phyloP scores from a whole-genome alignment of 805 yeast genomes.

The Ogataea henricii region DNA sequence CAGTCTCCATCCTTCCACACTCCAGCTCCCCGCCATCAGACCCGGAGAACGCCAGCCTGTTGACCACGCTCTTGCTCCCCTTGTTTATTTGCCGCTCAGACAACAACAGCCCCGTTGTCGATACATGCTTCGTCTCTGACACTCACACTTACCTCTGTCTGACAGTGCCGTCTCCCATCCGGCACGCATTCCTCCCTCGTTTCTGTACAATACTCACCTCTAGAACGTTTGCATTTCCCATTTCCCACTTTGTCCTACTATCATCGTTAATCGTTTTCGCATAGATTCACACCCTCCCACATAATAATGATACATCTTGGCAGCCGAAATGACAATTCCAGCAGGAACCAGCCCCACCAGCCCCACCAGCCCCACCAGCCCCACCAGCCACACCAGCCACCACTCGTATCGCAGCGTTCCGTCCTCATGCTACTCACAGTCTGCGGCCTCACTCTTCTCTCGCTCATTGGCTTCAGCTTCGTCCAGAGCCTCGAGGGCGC shows the following conservation, averaged over 20 bases:
- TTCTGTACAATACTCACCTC: slow-evolving; percentile 6
- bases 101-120: neutral
- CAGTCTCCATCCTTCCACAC: neutral
- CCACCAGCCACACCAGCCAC: neutral
- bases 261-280: neutral
- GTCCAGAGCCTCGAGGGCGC: slow-evolving; percentile 41
- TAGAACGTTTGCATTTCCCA: slow-evolving; percentile 8
- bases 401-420: slow-evolving; percentile 17
- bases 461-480: slow-evolving; percentile 33
- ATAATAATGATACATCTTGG: slow-evolving; percentile 2
- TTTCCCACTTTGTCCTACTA: slow-evolving; percentile 1
- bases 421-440: slow-evolving; percentile 20
- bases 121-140: neutral
- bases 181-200: slow-evolving; percentile 3
- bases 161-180: neutral
- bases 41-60: neutral
- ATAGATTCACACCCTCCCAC: neutral
- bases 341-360: neutral
- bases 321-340: slow-evolving; percentile 1
- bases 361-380: neutral
- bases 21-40: no score
- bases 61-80: neutral
- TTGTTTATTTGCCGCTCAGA: neutral
- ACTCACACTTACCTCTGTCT: neutral
- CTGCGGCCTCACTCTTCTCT: slow-evolving; percentile 28